phyloP scores from a whole-genome alignment of 768 basidiomycete species.

The Dendrothele bispora region DNA sequence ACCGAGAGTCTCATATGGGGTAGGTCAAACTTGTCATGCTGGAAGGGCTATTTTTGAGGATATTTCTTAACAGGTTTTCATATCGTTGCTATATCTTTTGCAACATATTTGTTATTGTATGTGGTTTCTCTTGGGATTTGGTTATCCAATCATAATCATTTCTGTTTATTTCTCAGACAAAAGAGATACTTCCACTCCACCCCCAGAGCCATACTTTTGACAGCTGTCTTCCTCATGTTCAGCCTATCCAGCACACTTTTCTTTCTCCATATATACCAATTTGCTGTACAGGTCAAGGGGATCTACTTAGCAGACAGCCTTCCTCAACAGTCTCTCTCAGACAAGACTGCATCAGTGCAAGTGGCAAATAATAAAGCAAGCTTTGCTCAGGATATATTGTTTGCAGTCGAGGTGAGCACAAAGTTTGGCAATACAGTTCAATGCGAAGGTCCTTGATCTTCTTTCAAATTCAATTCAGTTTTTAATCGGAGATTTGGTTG shows the following conservation, averaged over 20 bases:
- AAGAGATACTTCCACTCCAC: too few relatives aligned
- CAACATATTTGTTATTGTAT: not conserved
- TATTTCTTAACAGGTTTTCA: not conserved
- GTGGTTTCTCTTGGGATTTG: too few relatives aligned
- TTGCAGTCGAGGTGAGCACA: not conserved
- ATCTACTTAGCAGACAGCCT: not conserved
- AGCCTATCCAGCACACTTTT: not conserved
- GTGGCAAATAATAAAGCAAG: not conserved
- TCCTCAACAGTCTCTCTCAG: not conserved
- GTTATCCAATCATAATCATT: too few relatives aligned
- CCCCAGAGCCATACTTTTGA: not conserved
- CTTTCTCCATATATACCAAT: not conserved
- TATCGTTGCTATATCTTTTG: not conserved
- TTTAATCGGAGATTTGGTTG: not conserved
- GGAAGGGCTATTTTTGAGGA: not conserved
- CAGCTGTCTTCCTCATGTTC: not conserved
- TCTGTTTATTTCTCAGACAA: too few relatives aligned
- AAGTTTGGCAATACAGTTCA: too few relatives aligned
- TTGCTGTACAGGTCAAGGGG: not conserved
- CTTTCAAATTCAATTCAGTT: not conserved
- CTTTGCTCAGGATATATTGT: not conserved
- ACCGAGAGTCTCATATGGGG: not conserved
- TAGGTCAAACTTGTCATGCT: not conserved
- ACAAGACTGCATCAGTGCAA: not conserved
- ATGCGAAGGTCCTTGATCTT: not conserved